Evolutionary conservation across 2,329 filamentous ascomycete genomes (phyloP), one percentile per base, ranked within the genome.

Genomic region (Fulvia fulva): DNA sequence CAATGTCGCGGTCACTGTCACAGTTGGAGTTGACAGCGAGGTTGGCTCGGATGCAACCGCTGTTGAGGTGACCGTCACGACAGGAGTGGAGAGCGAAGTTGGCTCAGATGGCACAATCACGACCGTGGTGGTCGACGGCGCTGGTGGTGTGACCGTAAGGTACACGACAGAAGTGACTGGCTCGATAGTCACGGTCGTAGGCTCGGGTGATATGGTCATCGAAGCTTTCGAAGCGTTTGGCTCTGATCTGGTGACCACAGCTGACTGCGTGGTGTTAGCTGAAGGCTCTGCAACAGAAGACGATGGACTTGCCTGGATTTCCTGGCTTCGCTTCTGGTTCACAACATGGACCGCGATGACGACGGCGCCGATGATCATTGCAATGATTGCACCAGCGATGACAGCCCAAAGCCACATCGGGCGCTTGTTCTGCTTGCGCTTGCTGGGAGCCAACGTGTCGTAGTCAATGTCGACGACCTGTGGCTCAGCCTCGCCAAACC

Each of bases 391-490:
- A 26, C 47, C n/a, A 14, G n/a, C 26, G 19, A 50, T 19, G n/a
- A 50, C 21, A 21, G 26, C 26, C 7, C 19, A 50, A 14, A 50
- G 22, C 45, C 46, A 51, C 26, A 37, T 44, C n/a, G 45, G 34
- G 34, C 51, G 37, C 23, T 50, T 50, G 25, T 21, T 32, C 25
- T 28, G 44, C 53, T 56, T 56, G 21, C 54, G 54, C 25, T 23
- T 25, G 16, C 23, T 23, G 25, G 51, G 52, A 23, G 43, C 37
- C n/a, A 41, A 19, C 3, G 21, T 12, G 37, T 59, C 41, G 22
- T 55, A 14, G 25, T 53, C 37, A 30, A 41, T 5, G 23, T 57
- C 50, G 25, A 60, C 25, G 26, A 45, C 16, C 12, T 55, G 57
- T 30, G 50, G 44, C 21, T 53, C 45, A 16, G 50, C 47, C 5